Evolutionary conservation across 2,329 filamentous ascomycete genomes (phyloP).

Genomic region (Apiospora kogelbergensis): DNA sequence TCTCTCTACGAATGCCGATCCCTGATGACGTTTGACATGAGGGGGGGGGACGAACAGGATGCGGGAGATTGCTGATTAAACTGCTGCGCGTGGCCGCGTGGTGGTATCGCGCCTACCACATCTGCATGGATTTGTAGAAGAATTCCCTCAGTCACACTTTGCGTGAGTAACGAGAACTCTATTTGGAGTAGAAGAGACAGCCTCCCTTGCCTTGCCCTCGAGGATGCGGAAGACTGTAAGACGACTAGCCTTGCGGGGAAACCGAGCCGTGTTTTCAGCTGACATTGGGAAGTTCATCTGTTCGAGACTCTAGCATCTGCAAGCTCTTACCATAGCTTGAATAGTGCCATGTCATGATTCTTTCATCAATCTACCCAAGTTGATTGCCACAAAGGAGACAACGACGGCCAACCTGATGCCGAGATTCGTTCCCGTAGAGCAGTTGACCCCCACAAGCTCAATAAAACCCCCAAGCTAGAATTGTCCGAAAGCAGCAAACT

Average conservation of each 20-base stretch:
- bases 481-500: not conserved
- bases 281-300: not conserved
- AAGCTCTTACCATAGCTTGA: not conserved
- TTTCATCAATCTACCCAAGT: not conserved
- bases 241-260: not conserved
- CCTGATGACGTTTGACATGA: not conserved
- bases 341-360: not conserved
- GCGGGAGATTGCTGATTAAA: not conserved
- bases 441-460: not conserved
- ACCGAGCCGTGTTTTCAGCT: not conserved
- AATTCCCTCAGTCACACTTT: not conserved
- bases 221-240: not conserved
- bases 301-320: not conserved
- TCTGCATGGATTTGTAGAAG: not conserved
- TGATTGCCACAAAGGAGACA: not conserved
- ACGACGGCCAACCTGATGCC: not conserved
- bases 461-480: not conserved
- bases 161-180: not conserved
- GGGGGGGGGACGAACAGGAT: not conserved
- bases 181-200: not conserved
- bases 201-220: not conserved
- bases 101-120: not conserved
- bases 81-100: not conserved
- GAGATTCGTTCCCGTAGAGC: not conserved
- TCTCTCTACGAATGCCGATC: not conserved